Percentiles rank a stretch among this genome's conserved stretches.
Evolutionary conservation across 2,329 filamentous ascomycete species (phyloP).

Genomic region (Fusarium clavum): DNA sequence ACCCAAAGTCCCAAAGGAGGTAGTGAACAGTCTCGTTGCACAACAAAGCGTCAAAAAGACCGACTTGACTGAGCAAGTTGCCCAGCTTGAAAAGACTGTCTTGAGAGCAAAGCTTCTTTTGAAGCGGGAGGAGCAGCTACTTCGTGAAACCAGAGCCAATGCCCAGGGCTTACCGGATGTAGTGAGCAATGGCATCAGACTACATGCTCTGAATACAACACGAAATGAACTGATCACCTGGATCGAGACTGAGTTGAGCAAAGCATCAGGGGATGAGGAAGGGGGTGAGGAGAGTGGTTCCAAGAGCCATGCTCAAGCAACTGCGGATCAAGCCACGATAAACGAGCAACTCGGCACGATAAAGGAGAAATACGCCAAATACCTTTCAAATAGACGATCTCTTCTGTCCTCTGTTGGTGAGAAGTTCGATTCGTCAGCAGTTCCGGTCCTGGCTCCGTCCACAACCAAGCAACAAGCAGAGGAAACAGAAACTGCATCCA

Average conservation of each 20-base stretch:
- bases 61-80: constrained; percentile 61
- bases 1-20: constrained; percentile 63
- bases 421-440: constrained; percentile 46
- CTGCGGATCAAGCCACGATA: constrained; percentile 47
- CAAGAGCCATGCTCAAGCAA: constrained; percentile 37
- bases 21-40: constrained; percentile 62
- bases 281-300: constrained; percentile 45
- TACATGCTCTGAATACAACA: constrained; percentile 66
- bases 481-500: constrained; percentile 37
- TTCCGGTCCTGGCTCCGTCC: constrained; percentile 34
- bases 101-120: constrained; percentile 68
- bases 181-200: constrained; percentile 55
- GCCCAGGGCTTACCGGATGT: constrained; percentile 52
- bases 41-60: constrained; percentile 54
- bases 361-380: constrained; percentile 65
- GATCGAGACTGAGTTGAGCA: constrained; percentile 72
- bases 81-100: constrained; percentile 68
- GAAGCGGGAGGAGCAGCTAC: constrained; percentile 66
- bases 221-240: constrained; percentile 71
- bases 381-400: constrained; percentile 61
- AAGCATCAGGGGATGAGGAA: constrained; percentile 57
- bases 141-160: constrained; percentile 60
- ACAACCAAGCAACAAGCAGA: constrained; percentile 15
- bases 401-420: constrained; percentile 58
- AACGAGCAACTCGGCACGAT: constrained; percentile 59